Percentiles rank a stretch among this genome's conserved stretches.
Conservation (phyloP, 129 eudicot genomes). For the Ambrosia trifida region DNA sequence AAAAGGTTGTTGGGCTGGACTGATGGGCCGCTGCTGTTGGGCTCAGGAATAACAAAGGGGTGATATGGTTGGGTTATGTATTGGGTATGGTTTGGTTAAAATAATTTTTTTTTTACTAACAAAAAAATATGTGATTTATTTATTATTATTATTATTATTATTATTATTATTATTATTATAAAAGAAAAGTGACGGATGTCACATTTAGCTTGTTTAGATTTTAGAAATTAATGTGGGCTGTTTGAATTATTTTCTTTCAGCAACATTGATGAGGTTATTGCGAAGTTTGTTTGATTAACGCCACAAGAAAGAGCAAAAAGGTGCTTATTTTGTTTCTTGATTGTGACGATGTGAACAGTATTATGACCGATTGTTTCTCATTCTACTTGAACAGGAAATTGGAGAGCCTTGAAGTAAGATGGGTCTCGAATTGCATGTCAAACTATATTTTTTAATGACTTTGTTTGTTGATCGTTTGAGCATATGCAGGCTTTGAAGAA, state of each 20-base stretch:
- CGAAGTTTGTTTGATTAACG: conserved; percentile 75
- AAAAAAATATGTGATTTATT: too few relatives aligned
- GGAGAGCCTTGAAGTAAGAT: conserved; percentile 96
- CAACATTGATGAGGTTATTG: conserved; percentile 79
- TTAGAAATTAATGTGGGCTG: background rate
- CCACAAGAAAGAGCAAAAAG: conserved; percentile 94
- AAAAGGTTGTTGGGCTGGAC: too few relatives aligned
- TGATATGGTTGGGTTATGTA: too few relatives aligned
- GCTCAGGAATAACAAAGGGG: too few relatives aligned
- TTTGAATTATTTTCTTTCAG: conserved; percentile 34
- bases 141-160: too few relatives aligned
- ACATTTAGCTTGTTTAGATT: background rate
- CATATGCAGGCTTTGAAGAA: conserved; percentile 72
- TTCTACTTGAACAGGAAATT: conserved; percentile 66
- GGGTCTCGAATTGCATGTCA: background rate
- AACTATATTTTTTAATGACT: background rate
- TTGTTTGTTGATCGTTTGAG: conserved; percentile 25
- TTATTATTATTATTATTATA: too few relatives aligned
- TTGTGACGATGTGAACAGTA: background rate
- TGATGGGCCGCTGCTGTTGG: too few relatives aligned
- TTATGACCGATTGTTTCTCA: conserved; percentile 18
- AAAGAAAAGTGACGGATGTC: too few relatives aligned
- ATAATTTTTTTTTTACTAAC: too few relatives aligned
- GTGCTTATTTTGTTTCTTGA: conserved; percentile 19
- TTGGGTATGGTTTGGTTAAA: too few relatives aligned